Base-by-base conservation (phyloP, 352 stramenopile genomes). In the Globisporangium takayamanum region DNA sequence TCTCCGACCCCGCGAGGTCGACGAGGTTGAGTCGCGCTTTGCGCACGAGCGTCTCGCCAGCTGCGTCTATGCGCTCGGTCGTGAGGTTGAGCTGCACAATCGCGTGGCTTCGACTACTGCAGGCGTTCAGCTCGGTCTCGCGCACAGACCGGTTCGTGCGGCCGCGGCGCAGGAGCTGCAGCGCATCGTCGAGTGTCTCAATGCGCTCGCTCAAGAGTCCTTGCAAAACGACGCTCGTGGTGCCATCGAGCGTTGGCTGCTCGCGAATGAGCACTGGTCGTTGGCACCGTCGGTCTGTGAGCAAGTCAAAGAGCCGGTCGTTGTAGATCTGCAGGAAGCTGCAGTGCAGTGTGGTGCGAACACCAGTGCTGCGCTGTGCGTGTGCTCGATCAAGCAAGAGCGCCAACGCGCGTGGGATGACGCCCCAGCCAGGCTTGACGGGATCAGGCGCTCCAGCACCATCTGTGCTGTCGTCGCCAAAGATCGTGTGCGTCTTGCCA, bases 291-390 rank as follows among this genome's bases (percentile, higher is more conserved):
- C 74, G 73, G 50, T 92, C 81, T 0, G 76, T 86, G 44, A 98
- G 72, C 12, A 98, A 68, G 57, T 97, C 95, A 53, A 90, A 92
- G 15, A 98, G 87, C 12, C 77, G 78, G 57, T 98, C 96, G 57
- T 98, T 98, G 81, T 98, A 97, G 48, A 98, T 92, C 66, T 98
- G 92, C 25, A 98, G 63, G 58, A 97, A 98, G 58, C 82, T 94
- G 55, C 89, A 79, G 8, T 84, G 72, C 42, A 97, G 50, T 22
- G 79, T 55, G 14, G 89, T 69, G 20, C 64, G 50, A 5, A 56
- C 59, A 2, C 67, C 55, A 1, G 63, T 63, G 1, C 52, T 54
- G 25, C 60, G 50, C 30, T 66, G 52, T 36, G 57, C 20, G 8
- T 51, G 41, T 20, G 51, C 58, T 20, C 63, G 39, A 16, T 62